These are phyloP conservation scores for Verticillium klebahnii DNA, from an alignment of 2,329 filamentous ascomycete species.

Conservation along the genomic window DNA sequence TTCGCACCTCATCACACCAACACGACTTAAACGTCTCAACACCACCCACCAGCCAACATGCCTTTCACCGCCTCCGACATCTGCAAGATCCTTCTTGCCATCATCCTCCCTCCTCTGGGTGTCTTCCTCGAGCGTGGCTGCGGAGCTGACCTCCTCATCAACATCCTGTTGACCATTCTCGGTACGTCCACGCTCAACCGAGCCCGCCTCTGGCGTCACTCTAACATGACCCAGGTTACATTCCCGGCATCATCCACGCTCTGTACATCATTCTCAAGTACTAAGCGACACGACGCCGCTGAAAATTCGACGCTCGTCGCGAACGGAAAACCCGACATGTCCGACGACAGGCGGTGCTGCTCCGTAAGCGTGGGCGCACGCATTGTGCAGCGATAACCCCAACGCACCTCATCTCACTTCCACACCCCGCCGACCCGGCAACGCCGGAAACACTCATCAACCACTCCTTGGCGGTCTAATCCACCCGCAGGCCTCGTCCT, in stretches of 20 bases:
- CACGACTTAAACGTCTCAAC: background rate
- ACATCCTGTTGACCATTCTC: constrained; percentile 79
- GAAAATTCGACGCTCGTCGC: background rate
- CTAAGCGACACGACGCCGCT: constrained; percentile 37
- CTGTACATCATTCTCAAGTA: constrained; percentile 92
- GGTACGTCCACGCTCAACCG: constrained; percentile 31
- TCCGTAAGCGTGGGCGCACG: background rate
- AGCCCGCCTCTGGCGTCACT: background rate
- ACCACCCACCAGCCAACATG: constrained; percentile 35
- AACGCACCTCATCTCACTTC: background rate
- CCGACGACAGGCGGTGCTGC: background rate
- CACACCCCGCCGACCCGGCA: background rate
- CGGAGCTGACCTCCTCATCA: constrained; percentile 83
- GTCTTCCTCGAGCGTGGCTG: constrained; percentile 94
- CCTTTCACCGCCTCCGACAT: constrained; percentile 55
- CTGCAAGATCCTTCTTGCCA: constrained; percentile 73
- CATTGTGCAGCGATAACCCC: background rate
- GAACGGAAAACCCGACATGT: background rate
- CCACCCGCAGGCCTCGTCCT: background rate
- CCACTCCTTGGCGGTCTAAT: background rate
- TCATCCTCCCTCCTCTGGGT: constrained; percentile 84
- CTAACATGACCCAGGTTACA: constrained; percentile 39
- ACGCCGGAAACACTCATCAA: background rate
- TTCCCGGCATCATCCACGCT: constrained; percentile 87
- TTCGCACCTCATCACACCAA: constrained; percentile 1